Evolutionary conservation across 345 rosid species (phyloP), one percentile per base, ranked within the genome.

Genomic region (Schrenkiella parvula): DNA sequence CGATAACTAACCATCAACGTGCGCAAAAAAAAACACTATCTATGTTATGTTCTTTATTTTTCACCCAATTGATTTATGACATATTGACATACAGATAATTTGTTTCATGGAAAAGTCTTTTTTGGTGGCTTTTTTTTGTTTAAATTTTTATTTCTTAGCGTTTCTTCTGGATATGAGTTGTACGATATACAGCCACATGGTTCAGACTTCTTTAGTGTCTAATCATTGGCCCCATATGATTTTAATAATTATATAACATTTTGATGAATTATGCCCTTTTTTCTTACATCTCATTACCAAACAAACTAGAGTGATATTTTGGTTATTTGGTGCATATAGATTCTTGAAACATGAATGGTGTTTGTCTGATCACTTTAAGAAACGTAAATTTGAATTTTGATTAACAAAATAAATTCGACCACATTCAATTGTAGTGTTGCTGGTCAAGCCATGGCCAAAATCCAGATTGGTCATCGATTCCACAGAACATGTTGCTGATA

Each of bases 361-460:
- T 47, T 73, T 37, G 11, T 57, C 31, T 65, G 47, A 64, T 41
- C 52, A 57, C 15, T 38, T 22, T 3, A n/a, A 35, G 10, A 17
- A 60, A 19, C 4, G 10, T 2, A 35, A 44, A 19, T 28, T 44
- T 31, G 13, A 2, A 38, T 14, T 10, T 26, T n/a, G 12, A 46
- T 28, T 26, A 22, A 22, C 15, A 28, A 80, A 34, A 64, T 39
- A 41, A 11, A 0, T 1, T 31, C 4, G 46, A 42, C 19, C 56
- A 38, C 9, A 23, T 50, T 86, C 78, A 92, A 52, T 86, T 84
- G 82, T 87, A 93, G 57, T 85, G 86, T 47, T 83, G 90, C 14
- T 87, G 92, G 58, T 93, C 98, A 74, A 93, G 80, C 98, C 98
- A 93, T 47, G 98, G 98, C 98, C 98, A 93, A 74, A 88, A 81